Percentiles rank a stretch among this genome's conserved stretches.
Evolutionary conservation across 495 filamentous ascomycete genomes (phyloP).

Genomic region (Stereocaulon alpinum): DNA sequence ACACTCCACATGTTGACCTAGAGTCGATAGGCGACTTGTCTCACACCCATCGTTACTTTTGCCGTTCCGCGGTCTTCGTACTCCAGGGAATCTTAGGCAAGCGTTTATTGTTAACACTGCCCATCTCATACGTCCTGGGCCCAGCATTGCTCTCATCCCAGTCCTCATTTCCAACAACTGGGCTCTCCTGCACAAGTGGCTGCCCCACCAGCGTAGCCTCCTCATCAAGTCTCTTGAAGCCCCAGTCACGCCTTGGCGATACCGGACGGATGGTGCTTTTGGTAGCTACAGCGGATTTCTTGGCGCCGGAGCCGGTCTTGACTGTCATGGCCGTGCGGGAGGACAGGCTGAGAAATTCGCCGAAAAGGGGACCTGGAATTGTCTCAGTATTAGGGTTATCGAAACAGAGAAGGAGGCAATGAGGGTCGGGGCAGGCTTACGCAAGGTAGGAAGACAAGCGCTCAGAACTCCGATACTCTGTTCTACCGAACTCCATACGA

Average conservation of each 20-base stretch:
- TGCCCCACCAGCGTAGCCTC: neutral
- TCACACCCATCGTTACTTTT: neutral
- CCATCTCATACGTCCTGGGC: neutral
- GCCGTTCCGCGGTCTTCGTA: neutral
- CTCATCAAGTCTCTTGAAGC: neutral
- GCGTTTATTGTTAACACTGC: neutral
- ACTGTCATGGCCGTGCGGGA: neutral
- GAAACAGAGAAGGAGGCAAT: no score
- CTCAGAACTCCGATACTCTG: conserved; percentile 36
- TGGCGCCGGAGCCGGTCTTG: neutral
- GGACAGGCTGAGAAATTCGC: neutral
- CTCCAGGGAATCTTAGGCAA: neutral
- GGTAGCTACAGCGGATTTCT: neutral
- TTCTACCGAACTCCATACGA: conserved; percentile 37
- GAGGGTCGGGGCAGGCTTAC: neutral
- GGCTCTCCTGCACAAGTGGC: neutral
- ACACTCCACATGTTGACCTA: no score
- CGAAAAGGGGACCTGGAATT: conserved; percentile 3
- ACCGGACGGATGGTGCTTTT: neutral
- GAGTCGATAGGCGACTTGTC: no score
- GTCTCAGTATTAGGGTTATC: neutral
- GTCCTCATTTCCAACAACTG: neutral
- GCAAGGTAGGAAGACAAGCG: conserved; percentile 32
- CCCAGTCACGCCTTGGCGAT: neutral
- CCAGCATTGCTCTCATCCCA: neutral